Evolutionary conservation across 805 yeast genomes (phyloP), one percentile per base, ranked within the genome.

Genomic region (Metschnikowia dekortorum): DNA sequence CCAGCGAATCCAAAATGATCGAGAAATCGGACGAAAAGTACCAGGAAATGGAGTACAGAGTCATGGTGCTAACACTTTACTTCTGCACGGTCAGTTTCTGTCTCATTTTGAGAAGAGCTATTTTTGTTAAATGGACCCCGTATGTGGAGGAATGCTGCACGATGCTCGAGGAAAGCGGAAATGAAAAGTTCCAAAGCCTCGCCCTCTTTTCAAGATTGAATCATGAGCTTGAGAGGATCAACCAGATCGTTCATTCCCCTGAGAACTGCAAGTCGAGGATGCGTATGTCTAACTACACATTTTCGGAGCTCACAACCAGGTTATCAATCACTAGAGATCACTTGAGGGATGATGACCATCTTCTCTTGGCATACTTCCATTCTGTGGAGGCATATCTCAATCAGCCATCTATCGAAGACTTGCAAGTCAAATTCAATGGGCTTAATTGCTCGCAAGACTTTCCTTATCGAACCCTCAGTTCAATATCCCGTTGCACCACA

Each of bases 311-410:
- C 44, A 83, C 81, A 55, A 62, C 62, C 31, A 72, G 74, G 46
- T 67, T 87, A 47, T 65, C 69, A 34, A 49, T 55, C 1, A 57
- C 82, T 14, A 75, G 69, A 53, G 58, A 58, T 13, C 62, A 68
- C 41, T 74, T 83, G 31, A 60, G 67, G 2, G 52, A 61, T 4
- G 65, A 67, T 18, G 73, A 77, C 34, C 73, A 72, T 50, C 70
- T 73, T 36, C 60, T 74, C 38, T 63, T 78, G 63, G 73, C 84
- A 3, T 83, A 76, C 62, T 79, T 72, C 58, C 80, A 78, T 58
- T 79, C 87, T 0, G 83, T 83, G 26, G 85, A 83, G 60, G 88
- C 88, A 0, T 83, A 81, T 61, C 64, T 84, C 13, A 80, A 82
- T 58, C 88, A 84, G 61, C 87, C 86, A 6, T 49, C 64, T 68